Evolutionary conservation across 1,284 basidiomycete genomes (phyloP), one percentile per base, ranked within the genome.

Genomic region (Heterobasidion parviporum): DNA sequence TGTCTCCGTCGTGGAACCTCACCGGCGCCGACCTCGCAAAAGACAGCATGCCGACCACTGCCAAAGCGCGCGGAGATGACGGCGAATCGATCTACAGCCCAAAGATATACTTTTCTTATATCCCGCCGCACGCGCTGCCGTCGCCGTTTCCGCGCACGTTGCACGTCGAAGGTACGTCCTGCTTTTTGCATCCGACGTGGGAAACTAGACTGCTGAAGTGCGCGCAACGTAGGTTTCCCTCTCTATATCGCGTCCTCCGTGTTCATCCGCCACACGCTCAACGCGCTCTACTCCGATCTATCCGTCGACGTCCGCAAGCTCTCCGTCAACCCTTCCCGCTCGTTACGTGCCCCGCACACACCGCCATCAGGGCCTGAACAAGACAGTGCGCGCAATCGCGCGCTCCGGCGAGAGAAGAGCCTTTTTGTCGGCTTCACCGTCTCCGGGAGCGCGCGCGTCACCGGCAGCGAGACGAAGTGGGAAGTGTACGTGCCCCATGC

Each of bases 261-360:
- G 2, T 80, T 90, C 60, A 69, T 90, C 26, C 76, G 85, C 20
- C 87, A 87, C 60, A 85, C 87, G 5, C 76, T 91, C 62, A 85
- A 82, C 62, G 82, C 89, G 7, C 68, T 91, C 14, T 89, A 89
- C 65, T 77, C 82, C 14, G 81, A 88, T 64, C 68, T 89, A 44
- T 67, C 65, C 5, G 78, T 91, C 38, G 74, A 75, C 43, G 68
- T 87, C 34, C 74, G 71, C 45, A 20, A 20, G 38, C 26, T 54
- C 10, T 35, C 33, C 38, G 52, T 50, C 53, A 20, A 16, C 2
- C 41, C 43, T 46, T 57, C 35, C 12, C 26, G 65, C 5, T 16
- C 33, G 48, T 60, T n/a, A 38, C 61, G 35, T 41, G 54, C 12
- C 36, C 57, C 35, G 10, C 35, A n/a, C 46, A 12, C 20, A 3